Conservation (phyloP, 371 early-diverging fungal species). For the Apophysomyces trapeziformis region DNA sequence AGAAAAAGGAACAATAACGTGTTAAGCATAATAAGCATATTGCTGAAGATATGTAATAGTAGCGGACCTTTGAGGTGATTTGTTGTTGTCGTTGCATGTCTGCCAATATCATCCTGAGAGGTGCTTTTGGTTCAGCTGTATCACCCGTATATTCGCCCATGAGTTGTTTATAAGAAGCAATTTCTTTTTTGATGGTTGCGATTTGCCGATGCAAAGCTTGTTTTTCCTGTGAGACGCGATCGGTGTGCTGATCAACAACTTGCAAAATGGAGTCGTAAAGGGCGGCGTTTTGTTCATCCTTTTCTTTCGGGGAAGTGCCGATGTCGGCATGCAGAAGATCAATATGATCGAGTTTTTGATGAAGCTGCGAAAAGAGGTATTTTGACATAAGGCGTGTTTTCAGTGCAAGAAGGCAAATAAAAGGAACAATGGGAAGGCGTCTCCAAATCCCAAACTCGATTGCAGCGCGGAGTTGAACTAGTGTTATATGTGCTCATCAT, state of each 20-base stretch:
- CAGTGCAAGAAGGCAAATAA: not conserved
- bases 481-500: too few species aligned
- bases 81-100: slow-evolving; percentile 16
- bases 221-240: slow-evolving; percentile 14
- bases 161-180: slow-evolving; percentile 15
- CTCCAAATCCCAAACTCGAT: too few species aligned
- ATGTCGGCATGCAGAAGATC: slow-evolving; percentile 20
- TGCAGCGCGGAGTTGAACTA: too few species aligned
- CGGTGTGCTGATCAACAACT: slow-evolving; percentile 21
- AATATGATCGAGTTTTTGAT: slow-evolving; percentile 14
- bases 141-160: slow-evolving; percentile 28
- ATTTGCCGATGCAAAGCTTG: slow-evolving; percentile 14
- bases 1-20: slow-evolving; percentile 1
- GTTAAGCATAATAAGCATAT: not conserved
- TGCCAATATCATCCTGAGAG: slow-evolving; percentile 9
- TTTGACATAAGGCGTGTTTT: slow-evolving; percentile 14
- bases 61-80: slow-evolving; percentile 20
- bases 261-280: slow-evolving; percentile 18
- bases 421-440: not conserved
- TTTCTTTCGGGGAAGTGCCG: slow-evolving; percentile 17
- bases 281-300: slow-evolving; percentile 14
- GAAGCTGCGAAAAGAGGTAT: slow-evolving; percentile 14
- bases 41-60: not conserved
- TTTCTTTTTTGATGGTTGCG: slow-evolving; percentile 11
- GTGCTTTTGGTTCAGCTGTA: slow-evolving; percentile 1